phyloP scores from a whole-genome alignment of 1,139 yeast genomes.

The Candida sojae region DNA sequence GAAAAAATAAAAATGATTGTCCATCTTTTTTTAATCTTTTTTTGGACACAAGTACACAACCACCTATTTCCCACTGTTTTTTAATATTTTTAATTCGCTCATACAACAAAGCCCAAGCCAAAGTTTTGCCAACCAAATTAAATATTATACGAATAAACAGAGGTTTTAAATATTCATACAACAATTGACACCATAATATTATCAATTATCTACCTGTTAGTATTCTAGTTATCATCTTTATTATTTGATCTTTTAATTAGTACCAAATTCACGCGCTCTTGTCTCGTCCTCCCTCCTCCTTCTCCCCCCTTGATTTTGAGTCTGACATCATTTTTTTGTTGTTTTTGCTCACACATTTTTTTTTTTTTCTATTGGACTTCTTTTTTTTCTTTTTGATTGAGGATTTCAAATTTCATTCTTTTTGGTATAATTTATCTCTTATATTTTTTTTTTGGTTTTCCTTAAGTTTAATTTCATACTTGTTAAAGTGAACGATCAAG shows the following conservation, averaged over 20 bases:
- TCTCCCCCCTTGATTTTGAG: background rate
- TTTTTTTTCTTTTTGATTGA: background rate
- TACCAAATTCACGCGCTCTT: background rate
- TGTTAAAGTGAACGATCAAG: slow-evolving; percentile 7
- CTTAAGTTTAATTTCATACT: background rate
- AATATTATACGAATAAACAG: no score
- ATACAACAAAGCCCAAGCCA: no score
- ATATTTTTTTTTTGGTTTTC: background rate
- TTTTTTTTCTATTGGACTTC: background rate
- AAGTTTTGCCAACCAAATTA: no score
- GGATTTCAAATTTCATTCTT: slow-evolving; percentile 1
- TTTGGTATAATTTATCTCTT: background rate
- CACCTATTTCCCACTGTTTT: no score
- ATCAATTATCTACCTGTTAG: no score
- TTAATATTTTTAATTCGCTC: no score
- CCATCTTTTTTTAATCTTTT: no score
- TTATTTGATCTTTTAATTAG: background rate
- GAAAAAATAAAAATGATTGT: no score
- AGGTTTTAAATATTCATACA: no score
- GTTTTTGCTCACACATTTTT: background rate
- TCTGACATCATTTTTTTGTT: background rate
- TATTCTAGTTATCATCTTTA: background rate
- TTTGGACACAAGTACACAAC: no score
- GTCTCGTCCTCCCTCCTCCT: background rate
- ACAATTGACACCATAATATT: no score